These are phyloP conservation scores for Aureobasidium sp. DNA, from an alignment of 2,329 filamentous ascomycete species.

Conservation along the genomic window DNA sequence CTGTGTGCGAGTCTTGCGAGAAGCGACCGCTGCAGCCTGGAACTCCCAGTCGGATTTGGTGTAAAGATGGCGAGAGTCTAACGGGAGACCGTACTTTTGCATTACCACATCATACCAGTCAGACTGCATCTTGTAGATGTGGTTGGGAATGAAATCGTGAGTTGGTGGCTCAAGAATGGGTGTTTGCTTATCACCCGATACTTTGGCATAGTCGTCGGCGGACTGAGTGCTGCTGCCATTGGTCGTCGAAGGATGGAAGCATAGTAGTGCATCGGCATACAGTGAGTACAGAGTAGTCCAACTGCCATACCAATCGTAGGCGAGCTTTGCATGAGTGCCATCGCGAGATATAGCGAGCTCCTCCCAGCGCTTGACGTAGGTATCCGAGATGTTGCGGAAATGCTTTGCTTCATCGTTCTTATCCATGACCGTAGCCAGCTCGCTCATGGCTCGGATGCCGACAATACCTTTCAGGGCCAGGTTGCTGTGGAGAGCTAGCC, in stretches of 20 bases:
- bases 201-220: background rate
- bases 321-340: constrained; percentile 64
- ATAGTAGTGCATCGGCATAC: constrained; percentile 70
- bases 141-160: constrained; percentile 57
- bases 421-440: constrained; percentile 56
- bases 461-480: constrained; percentile 78
- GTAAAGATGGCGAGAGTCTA: constrained; percentile 75
- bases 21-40: constrained; percentile 73
- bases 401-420: constrained; percentile 48
- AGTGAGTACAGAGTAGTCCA: constrained; percentile 84
- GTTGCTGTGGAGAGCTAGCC: constrained; percentile 70
- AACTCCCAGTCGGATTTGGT: constrained; percentile 91
- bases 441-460: constrained; percentile 69
- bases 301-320: constrained; percentile 71
- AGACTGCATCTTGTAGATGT: constrained; percentile 70
- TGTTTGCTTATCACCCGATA: constrained; percentile 4
- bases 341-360: constrained; percentile 60
- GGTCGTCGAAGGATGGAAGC: constrained; percentile 59
- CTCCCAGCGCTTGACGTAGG: constrained; percentile 67
- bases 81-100: constrained; percentile 72
- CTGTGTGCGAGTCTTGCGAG: constrained; percentile 56
- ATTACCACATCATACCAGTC: constrained; percentile 72
- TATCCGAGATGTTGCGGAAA: constrained; percentile 52
- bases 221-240: constrained; percentile 18
- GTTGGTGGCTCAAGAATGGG: constrained; percentile 20